phyloP scores from a whole-genome alignment of 805 yeast species.

The Sugiyamaella valdiviana region DNA sequence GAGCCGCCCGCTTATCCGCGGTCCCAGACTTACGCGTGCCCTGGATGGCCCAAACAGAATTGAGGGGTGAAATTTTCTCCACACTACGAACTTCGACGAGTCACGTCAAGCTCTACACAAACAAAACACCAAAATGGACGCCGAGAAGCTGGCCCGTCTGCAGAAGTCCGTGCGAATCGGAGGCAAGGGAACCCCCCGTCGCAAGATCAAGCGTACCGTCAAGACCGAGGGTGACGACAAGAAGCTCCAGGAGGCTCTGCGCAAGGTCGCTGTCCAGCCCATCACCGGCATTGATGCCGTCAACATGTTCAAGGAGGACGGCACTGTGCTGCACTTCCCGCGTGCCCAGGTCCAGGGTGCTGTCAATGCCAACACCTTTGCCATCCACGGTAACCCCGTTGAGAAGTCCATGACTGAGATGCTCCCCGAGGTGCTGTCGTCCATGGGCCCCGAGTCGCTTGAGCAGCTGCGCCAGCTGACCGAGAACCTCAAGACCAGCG shows the following conservation, averaged over 20 bases:
- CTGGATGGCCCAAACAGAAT: no score
- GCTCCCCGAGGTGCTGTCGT: constrained; percentile 90
- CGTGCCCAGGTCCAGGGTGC: constrained; percentile 95
- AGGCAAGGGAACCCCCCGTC: constrained; percentile 68
- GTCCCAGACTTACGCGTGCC: not conserved
- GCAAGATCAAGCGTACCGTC: constrained; percentile 74
- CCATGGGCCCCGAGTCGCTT: constrained; percentile 93
- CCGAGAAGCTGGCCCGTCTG: constrained; percentile 85
- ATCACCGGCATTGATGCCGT: constrained; percentile 92
- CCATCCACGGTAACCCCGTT: constrained; percentile 91
- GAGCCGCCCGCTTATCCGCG: not conserved
- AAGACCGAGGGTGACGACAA: constrained; percentile 68
- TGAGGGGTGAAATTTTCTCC: constrained; percentile 7
- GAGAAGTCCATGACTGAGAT: constrained; percentile 88
- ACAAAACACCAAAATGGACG: constrained; percentile 43
- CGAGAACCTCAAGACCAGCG: constrained; percentile 54
- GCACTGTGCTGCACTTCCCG: constrained; percentile 91
- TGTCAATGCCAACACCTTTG: constrained; percentile 82
- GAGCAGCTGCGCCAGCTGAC: constrained; percentile 85
- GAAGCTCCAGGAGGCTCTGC: constrained; percentile 82
- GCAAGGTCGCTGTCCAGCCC: constrained; percentile 83
- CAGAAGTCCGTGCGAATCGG: constrained; percentile 79
- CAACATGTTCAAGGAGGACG: constrained; percentile 95
- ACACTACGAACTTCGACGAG: not conserved
- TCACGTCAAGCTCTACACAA: not conserved